Evolutionary conservation across 768 basidiomycete species (phyloP).

Genomic region (Xerocomellus amylosporus): DNA sequence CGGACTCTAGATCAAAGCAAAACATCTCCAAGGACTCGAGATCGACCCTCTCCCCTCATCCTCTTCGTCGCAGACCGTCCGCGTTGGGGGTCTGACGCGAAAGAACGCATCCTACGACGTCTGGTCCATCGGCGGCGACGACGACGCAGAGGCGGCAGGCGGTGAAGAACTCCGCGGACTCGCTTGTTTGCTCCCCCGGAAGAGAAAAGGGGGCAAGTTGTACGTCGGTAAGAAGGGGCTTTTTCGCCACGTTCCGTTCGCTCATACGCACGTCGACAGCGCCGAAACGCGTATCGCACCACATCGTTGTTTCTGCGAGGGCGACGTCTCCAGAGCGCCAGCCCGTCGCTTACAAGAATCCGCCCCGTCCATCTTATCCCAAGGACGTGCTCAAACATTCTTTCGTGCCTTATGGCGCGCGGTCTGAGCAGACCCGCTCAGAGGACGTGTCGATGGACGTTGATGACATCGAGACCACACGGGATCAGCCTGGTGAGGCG

Average conservation of each 20-base stretch:
- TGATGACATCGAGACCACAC: conserved; percentile 26
- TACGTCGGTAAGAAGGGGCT: conserved; percentile 48
- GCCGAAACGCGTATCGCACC: conserved; percentile 56
- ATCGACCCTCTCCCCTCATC: conserved; percentile 50
- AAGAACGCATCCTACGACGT: conserved; percentile 61
- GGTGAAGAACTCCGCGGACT: conserved; percentile 65
- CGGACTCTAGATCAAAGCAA: conserved; percentile 55
- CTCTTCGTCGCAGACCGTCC: conserved; percentile 37
- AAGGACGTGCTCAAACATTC: conserved; percentile 58
- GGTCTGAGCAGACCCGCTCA: conserved; percentile 9
- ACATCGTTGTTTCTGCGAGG: conserved; percentile 56
- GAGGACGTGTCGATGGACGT: conserved; percentile 23
- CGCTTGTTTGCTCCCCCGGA: conserved; percentile 63
- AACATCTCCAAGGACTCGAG: conserved; percentile 53
- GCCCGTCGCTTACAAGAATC: conserved; percentile 41
- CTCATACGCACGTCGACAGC: conserved; percentile 40
- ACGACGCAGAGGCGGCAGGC: conserved; percentile 35
- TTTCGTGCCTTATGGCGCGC: conserved; percentile 62
- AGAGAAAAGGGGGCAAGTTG: conserved; percentile 55
- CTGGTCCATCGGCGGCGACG: conserved; percentile 54
- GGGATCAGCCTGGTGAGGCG: conserved; percentile 12
- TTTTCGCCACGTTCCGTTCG: conserved; percentile 26
- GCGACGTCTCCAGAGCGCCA: conserved; percentile 22
- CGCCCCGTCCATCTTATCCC: conserved; percentile 57
- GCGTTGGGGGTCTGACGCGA: conserved; percentile 48